Conservation (phyloP, 106 monocot species). For the Dendrobium huoshanense region DNA sequence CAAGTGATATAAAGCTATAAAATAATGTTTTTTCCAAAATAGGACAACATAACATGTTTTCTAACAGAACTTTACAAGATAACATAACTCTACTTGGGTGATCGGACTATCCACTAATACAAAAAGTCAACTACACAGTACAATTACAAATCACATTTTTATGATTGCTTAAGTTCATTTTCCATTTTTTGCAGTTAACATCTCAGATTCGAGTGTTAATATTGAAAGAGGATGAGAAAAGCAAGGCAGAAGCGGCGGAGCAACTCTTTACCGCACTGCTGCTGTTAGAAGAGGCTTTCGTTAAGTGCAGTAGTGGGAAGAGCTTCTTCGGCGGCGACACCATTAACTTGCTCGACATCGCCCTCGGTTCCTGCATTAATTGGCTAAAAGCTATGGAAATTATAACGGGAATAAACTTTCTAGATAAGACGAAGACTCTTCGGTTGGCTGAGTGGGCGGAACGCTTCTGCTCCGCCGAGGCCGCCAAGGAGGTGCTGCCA, state of each 20-base stretch:
- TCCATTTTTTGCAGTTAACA: not conserved
- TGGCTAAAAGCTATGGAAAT: constrained; percentile 21
- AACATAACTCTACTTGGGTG: too few species aligned
- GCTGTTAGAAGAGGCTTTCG: constrained; percentile 34
- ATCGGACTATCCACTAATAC: too few species aligned
- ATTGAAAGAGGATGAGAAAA: constrained; percentile 5
- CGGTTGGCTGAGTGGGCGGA: constrained; percentile 31
- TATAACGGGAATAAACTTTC: constrained; percentile 11
- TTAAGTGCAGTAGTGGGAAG: constrained; percentile 32
- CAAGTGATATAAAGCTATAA: too few species aligned
- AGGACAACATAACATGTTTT: too few species aligned
- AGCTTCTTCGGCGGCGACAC: constrained; percentile 39
- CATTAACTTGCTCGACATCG: constrained; percentile 39
- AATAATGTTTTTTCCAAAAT: too few species aligned
- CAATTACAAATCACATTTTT: not conserved
- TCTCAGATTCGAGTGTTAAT: not conserved
- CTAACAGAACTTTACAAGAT: too few species aligned
- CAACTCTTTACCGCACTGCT: constrained; percentile 10
- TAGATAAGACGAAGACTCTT: constrained; percentile 24
- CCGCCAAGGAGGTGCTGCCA: constrained; percentile 24
- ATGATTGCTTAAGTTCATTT: not conserved
- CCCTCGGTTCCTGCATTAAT: constrained; percentile 24
- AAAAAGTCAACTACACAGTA: too few species aligned
- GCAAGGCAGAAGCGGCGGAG: not conserved
- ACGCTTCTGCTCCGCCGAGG: constrained; percentile 18